Evolutionary conservation across 192 early-diverging fungal species (phyloP), one percentile per base, ranked within the genome.

Genomic region (Mortierella alpina): DNA sequence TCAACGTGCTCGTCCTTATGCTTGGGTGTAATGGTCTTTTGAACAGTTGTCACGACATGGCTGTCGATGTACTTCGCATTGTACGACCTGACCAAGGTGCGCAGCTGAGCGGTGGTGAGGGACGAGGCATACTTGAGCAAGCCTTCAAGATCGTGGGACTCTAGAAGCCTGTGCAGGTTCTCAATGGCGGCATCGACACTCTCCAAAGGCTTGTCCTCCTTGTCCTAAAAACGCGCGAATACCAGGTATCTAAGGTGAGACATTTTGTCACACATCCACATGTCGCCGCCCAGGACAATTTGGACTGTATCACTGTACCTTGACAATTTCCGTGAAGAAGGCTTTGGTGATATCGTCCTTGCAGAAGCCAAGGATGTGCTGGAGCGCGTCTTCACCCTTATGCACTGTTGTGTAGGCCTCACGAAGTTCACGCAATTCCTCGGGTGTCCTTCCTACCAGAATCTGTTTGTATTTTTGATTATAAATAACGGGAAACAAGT

Each of bases 391-490:
- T 31, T 31, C 31, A 4, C n/a, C 9, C 40, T 72, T 42, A 53
- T 72, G 49, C 10, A 80, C 65, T 1, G 77, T 54, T 0, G 39
- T 68, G 54, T 45, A 80, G 2, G 77, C 77, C 12, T 72, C 77
- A 14, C 64, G 31, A 48, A 80, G 70, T 44, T 80, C 77, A 46
- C 51, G 44, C 49, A 80, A 22, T 9, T 80, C 77, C 46, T 67
- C 70, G 18, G 77, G 59, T 1, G 77, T 80, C 23, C 60, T 68
- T 66, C 77, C 77, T 14, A 80, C 59, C 65, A 80, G 51, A 42
- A 80, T 56, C 77, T 80, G 39, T 40, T 18, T 56, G 6, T 15
- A 5, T 31, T 31, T n/a, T 52, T 22, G 14, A 52, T 52, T 49
- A 13, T 17, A 15, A 20, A 20, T 9, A 17, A 3, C 50, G 15